phyloP scores from a whole-genome alignment of 2,329 filamentous ascomycete genomes.

The Aspergillus texensis region DNA sequence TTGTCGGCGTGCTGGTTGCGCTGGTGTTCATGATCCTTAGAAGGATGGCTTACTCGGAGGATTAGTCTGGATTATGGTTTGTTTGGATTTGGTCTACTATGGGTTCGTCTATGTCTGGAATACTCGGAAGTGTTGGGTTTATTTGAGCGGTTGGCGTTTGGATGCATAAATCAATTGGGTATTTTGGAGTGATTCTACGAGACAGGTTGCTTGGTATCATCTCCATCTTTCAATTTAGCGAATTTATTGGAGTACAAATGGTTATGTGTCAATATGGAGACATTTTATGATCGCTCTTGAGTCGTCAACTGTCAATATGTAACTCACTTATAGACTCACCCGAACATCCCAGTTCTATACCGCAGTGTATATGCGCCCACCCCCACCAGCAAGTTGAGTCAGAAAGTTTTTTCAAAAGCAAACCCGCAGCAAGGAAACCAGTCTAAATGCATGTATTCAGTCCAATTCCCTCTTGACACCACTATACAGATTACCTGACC shows the following conservation, averaged over 20 bases:
- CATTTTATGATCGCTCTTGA: background rate
- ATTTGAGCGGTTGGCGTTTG: background rate
- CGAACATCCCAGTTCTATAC: background rate
- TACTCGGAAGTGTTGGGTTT: background rate
- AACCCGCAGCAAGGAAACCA: background rate
- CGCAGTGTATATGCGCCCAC: too few species aligned
- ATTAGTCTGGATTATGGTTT: constrained; percentile 4
- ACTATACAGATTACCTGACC: too few species aligned
- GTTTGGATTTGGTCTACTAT: too few species aligned
- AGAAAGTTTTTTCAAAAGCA: background rate
- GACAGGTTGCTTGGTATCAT: background rate
- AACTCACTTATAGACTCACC: background rate
- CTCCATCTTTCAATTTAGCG: background rate
- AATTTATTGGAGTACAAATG: background rate
- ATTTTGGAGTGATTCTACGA: background rate
- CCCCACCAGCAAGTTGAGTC: too few species aligned
- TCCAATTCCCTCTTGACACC: background rate
- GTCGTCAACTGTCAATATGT: background rate
- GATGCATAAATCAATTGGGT: background rate
- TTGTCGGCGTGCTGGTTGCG: constrained; percentile 70
- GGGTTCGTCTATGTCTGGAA: background rate
- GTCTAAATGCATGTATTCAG: background rate
- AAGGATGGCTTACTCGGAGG: constrained; percentile 41
- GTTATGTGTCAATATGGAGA: background rate
- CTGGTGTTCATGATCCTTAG: constrained; percentile 69